These are phyloP conservation scores for Lotus japonicus DNA, from an alignment of 306 rosid genomes.

Conservation along the genomic window DNA sequence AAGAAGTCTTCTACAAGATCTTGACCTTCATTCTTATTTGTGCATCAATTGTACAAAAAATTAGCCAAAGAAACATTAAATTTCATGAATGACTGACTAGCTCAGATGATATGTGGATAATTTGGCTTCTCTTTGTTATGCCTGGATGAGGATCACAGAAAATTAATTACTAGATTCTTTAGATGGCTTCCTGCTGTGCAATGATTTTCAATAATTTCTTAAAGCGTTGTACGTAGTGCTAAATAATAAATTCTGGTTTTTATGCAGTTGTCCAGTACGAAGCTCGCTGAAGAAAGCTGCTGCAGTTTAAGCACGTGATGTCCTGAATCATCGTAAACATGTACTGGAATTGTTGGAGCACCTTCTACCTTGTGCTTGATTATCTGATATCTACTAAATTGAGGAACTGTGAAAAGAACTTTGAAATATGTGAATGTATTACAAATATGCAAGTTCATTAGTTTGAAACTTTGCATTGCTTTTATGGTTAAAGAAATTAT, in stretches of 20 bases:
- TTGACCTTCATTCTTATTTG: not conserved
- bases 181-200: not conserved
- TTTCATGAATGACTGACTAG: not conserved
- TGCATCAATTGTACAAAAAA: not conserved
- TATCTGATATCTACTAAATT: not conserved
- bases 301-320: not conserved
- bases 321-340: not conserved
- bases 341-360: too few species aligned
- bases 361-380: not conserved
- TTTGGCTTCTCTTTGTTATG: too few species aligned
- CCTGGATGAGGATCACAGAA: not conserved
- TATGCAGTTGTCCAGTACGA: constrained; percentile 44
- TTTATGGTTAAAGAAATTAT: not conserved
- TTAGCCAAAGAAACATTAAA: not conserved
- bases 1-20: not conserved
- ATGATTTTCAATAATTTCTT: not conserved
- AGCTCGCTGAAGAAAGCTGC: constrained; percentile 27
- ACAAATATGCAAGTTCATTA: not conserved
- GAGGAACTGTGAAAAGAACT: not conserved
- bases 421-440: not conserved
- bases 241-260: not conserved
- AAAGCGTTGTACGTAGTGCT: not conserved
- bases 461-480: not conserved
- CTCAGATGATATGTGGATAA: not conserved
- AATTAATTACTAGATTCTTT: not conserved